Percentiles rank a stretch among this genome's conserved stretches.
Conservation (phyloP, 805 yeast genomes). For the Barnettozyma sp. region DNA sequence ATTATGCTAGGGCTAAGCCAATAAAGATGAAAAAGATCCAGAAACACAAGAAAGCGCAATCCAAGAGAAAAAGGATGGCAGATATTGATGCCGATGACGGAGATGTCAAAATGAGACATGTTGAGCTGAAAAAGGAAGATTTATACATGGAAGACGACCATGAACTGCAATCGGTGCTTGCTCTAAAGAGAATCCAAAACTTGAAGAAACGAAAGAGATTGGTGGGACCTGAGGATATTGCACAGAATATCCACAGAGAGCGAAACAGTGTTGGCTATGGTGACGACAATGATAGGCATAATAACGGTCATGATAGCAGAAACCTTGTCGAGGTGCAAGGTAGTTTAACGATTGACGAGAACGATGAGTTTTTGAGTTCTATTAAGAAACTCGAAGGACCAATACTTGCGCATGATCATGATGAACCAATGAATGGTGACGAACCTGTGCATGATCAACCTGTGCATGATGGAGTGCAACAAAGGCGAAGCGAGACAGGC, state of each 20-base stretch:
- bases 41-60: slow-evolving; percentile 13
- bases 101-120: slow-evolving; percentile 20
- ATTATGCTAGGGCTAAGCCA: slow-evolving; percentile 24
- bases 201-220: slow-evolving; percentile 15
- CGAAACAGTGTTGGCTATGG: too few relatives aligned
- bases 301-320: slow-evolving; percentile 14
- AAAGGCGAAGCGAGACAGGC: too few relatives aligned
- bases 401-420: not conserved
- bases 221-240: slow-evolving; percentile 20
- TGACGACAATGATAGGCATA: too few relatives aligned
- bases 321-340: slow-evolving; percentile 10
- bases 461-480: too few relatives aligned
- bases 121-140: slow-evolving; percentile 25
- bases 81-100: slow-evolving; percentile 17
- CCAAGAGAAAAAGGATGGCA: slow-evolving; percentile 8
- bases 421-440: not conserved
- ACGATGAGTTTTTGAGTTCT: slow-evolving; percentile 29
- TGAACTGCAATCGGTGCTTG: slow-evolving; percentile 23
- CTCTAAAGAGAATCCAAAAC: slow-evolving; percentile 15
- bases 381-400: slow-evolving; percentile 13
- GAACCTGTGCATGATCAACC: too few relatives aligned
- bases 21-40: slow-evolving; percentile 27
- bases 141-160: slow-evolving; percentile 16
- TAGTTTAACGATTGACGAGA: slow-evolving; percentile 30
- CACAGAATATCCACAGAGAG: slow-evolving; percentile 19